Conservation (phyloP, 805 yeast genomes). For the Barnettozyma populi region DNA sequence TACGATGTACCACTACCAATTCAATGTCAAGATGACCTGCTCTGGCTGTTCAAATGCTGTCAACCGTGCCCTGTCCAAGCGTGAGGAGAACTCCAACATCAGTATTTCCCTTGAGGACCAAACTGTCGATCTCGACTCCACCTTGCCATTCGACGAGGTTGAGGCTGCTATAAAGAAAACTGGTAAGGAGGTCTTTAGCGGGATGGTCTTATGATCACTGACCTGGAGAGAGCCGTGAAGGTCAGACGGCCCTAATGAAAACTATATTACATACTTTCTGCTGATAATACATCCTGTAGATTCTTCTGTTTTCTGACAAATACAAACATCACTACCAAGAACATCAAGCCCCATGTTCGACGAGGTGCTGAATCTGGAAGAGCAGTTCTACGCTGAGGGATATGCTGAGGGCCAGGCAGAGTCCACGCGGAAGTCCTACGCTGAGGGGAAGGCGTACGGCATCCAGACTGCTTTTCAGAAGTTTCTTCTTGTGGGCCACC, state of each 20-base stretch:
- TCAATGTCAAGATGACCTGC: slow-evolving; percentile 81
- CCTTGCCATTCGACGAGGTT: slow-evolving; percentile 70
- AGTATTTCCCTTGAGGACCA: slow-evolving; percentile 78
- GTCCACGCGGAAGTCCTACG: slow-evolving; percentile 51
- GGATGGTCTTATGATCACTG: slow-evolving; percentile 39
- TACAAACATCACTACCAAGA: not conserved
- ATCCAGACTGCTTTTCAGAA: slow-evolving; percentile 73
- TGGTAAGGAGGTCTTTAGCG: slow-evolving; percentile 75
- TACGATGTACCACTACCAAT: slow-evolving; percentile 49
- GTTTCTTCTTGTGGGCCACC: slow-evolving; percentile 64
- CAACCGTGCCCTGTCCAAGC: slow-evolving; percentile 61
- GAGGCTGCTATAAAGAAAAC: slow-evolving; percentile 79
- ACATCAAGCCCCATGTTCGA: slow-evolving; percentile 32
- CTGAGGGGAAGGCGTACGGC: slow-evolving; percentile 84
- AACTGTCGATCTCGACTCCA: slow-evolving; percentile 70
- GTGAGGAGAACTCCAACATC: slow-evolving; percentile 68
- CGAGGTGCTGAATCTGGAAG: slow-evolving; percentile 54
- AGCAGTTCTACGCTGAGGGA: slow-evolving; percentile 61
- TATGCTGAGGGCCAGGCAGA: slow-evolving; percentile 62
- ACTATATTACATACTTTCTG: not conserved
- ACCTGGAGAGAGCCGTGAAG: not conserved
- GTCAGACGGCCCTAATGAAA: not conserved
- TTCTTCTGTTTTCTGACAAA: not conserved
- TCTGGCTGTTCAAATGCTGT: slow-evolving; percentile 87
- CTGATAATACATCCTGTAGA: not conserved